A percentile compares a stretch with the other conserved stretches of the same genome.
Conservation (phyloP, 345 rosid genomes). For the Eucalyptus cladocalyx region DNA sequence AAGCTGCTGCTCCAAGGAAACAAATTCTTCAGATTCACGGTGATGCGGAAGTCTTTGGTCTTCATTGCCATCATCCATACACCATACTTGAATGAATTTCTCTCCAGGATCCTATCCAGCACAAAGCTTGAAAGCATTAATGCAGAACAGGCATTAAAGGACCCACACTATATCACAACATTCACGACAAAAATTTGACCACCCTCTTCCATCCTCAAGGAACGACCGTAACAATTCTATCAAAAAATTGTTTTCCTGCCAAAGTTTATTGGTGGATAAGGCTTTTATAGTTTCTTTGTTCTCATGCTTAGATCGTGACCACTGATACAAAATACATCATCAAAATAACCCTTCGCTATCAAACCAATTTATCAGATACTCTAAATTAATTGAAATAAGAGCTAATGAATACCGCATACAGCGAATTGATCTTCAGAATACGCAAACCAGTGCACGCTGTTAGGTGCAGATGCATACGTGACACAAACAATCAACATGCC, state of each 20-base stretch:
- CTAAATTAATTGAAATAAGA: background rate
- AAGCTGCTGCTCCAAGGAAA: constrained; percentile 55
- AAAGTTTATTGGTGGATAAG: background rate
- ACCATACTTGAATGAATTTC: constrained; percentile 82
- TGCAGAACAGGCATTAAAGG: background rate
- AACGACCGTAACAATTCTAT: background rate
- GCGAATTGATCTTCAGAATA: background rate
- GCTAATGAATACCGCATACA: background rate
- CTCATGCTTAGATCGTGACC: background rate
- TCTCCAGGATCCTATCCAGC: constrained; percentile 37
- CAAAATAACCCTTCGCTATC: background rate
- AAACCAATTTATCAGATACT: background rate
- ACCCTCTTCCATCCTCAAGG: background rate
- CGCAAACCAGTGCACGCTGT: background rate
- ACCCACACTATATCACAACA: background rate
- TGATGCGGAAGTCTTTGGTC: constrained; percentile 91
- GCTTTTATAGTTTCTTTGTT: background rate
- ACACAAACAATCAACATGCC: background rate
- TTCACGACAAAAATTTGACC: background rate
- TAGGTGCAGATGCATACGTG: rapidly evolving
- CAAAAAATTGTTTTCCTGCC: background rate
- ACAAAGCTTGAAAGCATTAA: background rate
- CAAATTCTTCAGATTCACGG: constrained; percentile 67
- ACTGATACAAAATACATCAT: background rate
- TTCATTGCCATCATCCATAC: constrained; percentile 70